Evolutionary conservation across 2,329 filamentous ascomycete genomes (phyloP).

Genomic region (Diplodia mutila): DNA sequence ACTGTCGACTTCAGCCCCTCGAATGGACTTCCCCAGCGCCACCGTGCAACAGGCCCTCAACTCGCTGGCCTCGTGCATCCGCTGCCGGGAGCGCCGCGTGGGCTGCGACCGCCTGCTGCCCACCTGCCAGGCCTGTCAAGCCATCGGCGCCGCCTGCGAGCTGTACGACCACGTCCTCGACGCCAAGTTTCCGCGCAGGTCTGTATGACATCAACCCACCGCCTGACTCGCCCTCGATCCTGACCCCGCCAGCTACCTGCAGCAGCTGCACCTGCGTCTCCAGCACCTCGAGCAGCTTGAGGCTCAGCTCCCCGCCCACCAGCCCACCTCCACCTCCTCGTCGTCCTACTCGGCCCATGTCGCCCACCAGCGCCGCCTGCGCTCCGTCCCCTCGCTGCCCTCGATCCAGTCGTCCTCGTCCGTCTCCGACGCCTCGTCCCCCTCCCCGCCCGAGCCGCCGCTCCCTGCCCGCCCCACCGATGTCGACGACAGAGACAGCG

Average conservation of each 20-base stretch:
- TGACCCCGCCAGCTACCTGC: conserved; percentile 16
- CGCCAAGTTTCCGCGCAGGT: conserved; percentile 24
- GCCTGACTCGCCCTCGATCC: not conserved
- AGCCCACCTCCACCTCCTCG: not conserved
- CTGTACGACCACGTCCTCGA: conserved; percentile 24
- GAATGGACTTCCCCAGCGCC: conserved; percentile 22
- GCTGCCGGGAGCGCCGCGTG: conserved; percentile 26
- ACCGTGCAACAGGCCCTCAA: conserved; percentile 24
- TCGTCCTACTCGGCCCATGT: not conserved
- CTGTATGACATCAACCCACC: not conserved
- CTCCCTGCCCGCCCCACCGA: not conserved
- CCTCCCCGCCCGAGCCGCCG: not conserved
- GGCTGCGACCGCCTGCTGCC: conserved; percentile 26
- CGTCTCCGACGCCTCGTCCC: conserved; percentile 9
- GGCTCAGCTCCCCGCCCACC: not conserved
- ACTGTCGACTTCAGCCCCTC: not conserved
- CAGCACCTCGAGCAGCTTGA: conserved; percentile 23
- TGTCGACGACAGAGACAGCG: not conserved
- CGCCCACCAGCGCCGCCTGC: conserved; percentile 15
- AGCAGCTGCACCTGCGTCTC: conserved; percentile 21
- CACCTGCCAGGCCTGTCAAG: conserved; percentile 24
- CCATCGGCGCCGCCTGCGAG: conserved; percentile 20
- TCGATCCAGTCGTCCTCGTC: conserved; percentile 7
- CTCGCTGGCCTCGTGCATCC: conserved; percentile 25
- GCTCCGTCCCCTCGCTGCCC: conserved; percentile 11